A percentile compares a stretch with the other conserved stretches of the same genome.
Evolutionary conservation across 1,284 basidiomycete species (phyloP).

Genomic region (Ustilago cynodontis): DNA sequence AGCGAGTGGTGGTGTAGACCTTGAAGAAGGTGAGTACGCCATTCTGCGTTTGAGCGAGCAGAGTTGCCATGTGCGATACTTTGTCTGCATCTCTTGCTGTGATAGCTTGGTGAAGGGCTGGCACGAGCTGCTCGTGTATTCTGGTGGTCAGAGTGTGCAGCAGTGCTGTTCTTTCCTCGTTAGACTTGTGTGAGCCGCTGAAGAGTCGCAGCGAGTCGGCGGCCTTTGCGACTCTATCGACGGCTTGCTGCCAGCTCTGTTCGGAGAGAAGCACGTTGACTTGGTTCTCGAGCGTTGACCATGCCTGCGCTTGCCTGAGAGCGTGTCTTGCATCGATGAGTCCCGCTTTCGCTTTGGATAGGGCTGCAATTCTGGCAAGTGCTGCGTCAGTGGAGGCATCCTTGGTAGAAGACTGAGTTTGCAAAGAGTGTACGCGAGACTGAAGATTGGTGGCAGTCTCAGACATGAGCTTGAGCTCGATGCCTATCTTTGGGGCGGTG

Average conservation of each 20-base stretch:
- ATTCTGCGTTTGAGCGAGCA: constrained; percentile 30
- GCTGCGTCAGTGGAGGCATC: constrained; percentile 21
- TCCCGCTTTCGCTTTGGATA: constrained; percentile 32
- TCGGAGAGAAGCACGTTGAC: constrained; percentile 34
- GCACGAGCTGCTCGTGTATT: constrained; percentile 33
- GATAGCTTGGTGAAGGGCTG: constrained; percentile 32
- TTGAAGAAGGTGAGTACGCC: constrained; percentile 30
- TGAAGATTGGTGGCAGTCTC: constrained; percentile 37
- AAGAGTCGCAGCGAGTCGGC: constrained; percentile 42
- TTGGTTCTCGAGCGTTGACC: constrained; percentile 53
- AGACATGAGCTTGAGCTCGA: constrained; percentile 43
- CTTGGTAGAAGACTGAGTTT: constrained; percentile 15
- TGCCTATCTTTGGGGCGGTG: constrained; percentile 36
- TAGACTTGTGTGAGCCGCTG: constrained; percentile 35
- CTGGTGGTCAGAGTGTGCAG: constrained; percentile 27
- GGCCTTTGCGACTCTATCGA: constrained; percentile 41
- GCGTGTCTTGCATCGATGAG: constrained; percentile 48
- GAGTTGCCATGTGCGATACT: constrained; percentile 14
- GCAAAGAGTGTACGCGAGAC: constrained; percentile 18
- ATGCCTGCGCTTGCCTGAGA: constrained; percentile 55
- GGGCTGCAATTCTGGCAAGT: constrained; percentile 31
- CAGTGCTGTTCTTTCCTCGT: constrained; percentile 34
- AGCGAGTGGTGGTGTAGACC: constrained; percentile 33
- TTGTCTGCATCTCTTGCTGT: constrained; percentile 18
- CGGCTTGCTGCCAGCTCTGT: constrained; percentile 40